phyloP scores from a whole-genome alignment of 306 rosid species.

The Trifolium pratense region DNA sequence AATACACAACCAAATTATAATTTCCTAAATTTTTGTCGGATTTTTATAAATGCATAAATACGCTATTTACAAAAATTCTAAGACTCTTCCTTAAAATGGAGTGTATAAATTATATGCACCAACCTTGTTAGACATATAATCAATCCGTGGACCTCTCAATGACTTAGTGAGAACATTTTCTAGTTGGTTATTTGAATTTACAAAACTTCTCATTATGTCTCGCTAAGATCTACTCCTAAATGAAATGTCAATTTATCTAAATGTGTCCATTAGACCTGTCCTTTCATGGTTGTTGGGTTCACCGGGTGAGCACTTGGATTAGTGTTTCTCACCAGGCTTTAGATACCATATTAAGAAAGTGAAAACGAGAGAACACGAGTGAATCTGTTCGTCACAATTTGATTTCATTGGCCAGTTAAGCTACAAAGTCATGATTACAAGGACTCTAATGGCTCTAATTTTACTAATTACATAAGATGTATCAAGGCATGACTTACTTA shows the following conservation, averaged over 20 bases:
- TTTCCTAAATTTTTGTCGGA: no score
- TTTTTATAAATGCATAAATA: no score
- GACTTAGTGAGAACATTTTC: background rate
- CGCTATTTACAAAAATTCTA: background rate
- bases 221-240: background rate
- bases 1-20: conserved; percentile 7
- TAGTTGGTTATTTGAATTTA: background rate
- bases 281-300: background rate
- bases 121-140: background rate
- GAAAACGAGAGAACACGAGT: background rate
- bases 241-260: background rate
- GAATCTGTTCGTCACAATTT: background rate
- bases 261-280: background rate
- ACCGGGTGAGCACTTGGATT: background rate
- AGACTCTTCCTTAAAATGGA: background rate
- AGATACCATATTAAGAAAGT: background rate
- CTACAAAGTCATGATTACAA: background rate
- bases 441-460: background rate
- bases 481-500: conserved; percentile 30
- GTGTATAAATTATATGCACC: background rate
- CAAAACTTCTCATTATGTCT: background rate
- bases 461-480: conserved; percentile 16
- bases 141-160: background rate
- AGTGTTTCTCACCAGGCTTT: background rate
- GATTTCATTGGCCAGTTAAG: background rate